Conservation (phyloP, 31 red algal species). For the Endocladia muricata region DNA sequence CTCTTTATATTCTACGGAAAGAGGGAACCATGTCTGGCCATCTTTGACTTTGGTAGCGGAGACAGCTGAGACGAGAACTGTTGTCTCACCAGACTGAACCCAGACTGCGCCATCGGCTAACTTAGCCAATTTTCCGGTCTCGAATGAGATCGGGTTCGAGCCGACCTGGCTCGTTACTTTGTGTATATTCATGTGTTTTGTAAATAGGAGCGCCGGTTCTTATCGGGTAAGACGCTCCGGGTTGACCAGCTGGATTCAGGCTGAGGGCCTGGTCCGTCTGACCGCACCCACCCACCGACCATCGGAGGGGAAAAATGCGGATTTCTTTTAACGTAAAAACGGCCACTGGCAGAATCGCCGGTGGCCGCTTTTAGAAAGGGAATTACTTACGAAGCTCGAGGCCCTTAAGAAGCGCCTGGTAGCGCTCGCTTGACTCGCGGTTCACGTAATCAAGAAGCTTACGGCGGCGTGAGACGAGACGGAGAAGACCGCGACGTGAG, state of each 20-base stretch:
- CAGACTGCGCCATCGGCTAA: slow-evolving; percentile 86
- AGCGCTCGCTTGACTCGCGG: neutral
- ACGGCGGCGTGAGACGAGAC: neutral
- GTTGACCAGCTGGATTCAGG: no score
- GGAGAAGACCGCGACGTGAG: neutral
- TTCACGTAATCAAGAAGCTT: neutral
- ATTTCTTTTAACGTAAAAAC: no score
- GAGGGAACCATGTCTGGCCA: slow-evolving; percentile 74
- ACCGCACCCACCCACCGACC: no score
- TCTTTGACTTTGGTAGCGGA: neutral
- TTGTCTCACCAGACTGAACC: slow-evolving; percentile 74
- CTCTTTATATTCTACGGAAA: slow-evolving; percentile 84
- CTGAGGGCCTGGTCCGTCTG: no score
- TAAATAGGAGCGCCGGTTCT: no score
- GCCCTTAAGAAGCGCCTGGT: neutral
- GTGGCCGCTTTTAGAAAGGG: no score
- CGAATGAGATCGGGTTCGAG: no score
- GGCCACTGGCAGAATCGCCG: no score
- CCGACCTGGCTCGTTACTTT: no score
- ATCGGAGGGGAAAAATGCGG: no score
- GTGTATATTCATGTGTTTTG: no score
- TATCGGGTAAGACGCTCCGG: no score
- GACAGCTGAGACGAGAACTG: slow-evolving; percentile 80
- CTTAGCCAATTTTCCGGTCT: slow-evolving; percentile 79
- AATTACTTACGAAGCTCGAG: neutral